Conservation (phyloP, 768 basidiomycete genomes). For the Boletellus emodensis region DNA sequence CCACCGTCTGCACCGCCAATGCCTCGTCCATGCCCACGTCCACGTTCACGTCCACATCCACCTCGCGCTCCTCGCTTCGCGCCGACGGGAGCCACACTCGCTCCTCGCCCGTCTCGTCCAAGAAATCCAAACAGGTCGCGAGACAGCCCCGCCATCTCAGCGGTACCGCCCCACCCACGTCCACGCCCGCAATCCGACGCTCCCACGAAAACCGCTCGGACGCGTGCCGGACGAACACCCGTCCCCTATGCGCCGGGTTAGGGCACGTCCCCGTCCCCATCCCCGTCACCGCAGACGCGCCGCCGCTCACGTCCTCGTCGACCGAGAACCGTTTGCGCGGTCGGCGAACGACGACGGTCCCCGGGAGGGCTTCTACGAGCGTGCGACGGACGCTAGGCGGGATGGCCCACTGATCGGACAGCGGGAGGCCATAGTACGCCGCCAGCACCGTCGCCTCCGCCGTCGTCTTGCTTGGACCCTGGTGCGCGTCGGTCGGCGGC, state of each 20-base stretch:
- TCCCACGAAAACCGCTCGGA: conserved; percentile 72
- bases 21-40: conserved; percentile 5
- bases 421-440: conserved; percentile 28
- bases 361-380: conserved; percentile 29
- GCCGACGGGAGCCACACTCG: neutral
- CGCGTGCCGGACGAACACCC: conserved; percentile 50
- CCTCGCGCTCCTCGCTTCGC: conserved; percentile 1
- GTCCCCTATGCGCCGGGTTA: conserved; percentile 28
- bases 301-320: conserved; percentile 1
- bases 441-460: conserved; percentile 14
- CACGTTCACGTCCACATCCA: neutral
- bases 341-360: conserved; percentile 12
- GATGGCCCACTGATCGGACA: conserved; percentile 28
- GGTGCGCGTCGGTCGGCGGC: neutral
- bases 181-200: conserved; percentile 44
- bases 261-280: conserved; percentile 50
- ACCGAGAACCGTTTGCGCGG: conserved; percentile 20
- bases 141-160: conserved; percentile 67
- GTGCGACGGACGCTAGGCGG: conserved; percentile 23
- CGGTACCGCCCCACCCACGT: conserved; percentile 53
- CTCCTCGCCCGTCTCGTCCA: conserved; percentile 30
- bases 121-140: conserved; percentile 58
- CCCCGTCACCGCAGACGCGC: neutral
- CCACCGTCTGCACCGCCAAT: conserved; percentile 19
- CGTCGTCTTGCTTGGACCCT: neutral